A percentile compares a stretch with the other conserved stretches of the same genome.
These are phyloP conservation scores for Teunomyces atbi DNA, from an alignment of 805 yeast species.

Conservation along the genomic window DNA sequence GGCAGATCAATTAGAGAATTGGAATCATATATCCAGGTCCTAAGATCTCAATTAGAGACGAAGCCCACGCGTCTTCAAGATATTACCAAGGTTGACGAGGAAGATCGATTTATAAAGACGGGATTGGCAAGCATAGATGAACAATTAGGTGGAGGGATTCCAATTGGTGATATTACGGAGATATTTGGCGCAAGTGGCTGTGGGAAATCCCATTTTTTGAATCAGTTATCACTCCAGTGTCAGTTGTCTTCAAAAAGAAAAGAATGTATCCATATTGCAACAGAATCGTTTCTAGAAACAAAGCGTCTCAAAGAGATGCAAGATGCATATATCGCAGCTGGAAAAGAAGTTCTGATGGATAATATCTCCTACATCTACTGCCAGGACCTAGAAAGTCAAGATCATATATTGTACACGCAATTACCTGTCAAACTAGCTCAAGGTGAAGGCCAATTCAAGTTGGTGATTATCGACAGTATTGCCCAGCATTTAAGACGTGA, in stretches of 20 bases:
- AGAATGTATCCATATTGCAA: constrained; percentile 58
- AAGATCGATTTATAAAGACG: constrained; percentile 14
- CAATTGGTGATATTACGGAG: constrained; percentile 49
- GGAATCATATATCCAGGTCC: constrained; percentile 16
- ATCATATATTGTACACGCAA: constrained; percentile 67
- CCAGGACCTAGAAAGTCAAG: constrained; percentile 68
- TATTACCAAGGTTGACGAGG: not conserved
- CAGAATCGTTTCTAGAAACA: constrained; percentile 74
- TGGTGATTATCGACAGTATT: constrained; percentile 76
- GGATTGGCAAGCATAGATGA: constrained; percentile 26
- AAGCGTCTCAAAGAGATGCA: constrained; percentile 46
- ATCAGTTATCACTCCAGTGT: constrained; percentile 61
- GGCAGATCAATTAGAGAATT: constrained; percentile 28
- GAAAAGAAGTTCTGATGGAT: constrained; percentile 21
- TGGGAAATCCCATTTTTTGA: constrained; percentile 80
- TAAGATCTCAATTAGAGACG: constrained; percentile 9
- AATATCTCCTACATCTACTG: constrained; percentile 56
- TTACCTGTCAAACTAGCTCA: constrained; percentile 50
- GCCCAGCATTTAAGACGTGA: constrained; percentile 78
- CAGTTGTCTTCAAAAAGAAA: constrained; percentile 29
- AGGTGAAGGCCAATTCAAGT: constrained; percentile 4
- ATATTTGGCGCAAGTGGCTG: constrained; percentile 80
- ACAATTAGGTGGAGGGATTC: constrained; percentile 31
- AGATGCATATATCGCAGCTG: constrained; percentile 4
- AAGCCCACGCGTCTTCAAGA: constrained; percentile 2